These are phyloP conservation scores for Lactifluus subvellereus DNA, from an alignment of 768 basidiomycete genomes.

Conservation along the genomic window DNA sequence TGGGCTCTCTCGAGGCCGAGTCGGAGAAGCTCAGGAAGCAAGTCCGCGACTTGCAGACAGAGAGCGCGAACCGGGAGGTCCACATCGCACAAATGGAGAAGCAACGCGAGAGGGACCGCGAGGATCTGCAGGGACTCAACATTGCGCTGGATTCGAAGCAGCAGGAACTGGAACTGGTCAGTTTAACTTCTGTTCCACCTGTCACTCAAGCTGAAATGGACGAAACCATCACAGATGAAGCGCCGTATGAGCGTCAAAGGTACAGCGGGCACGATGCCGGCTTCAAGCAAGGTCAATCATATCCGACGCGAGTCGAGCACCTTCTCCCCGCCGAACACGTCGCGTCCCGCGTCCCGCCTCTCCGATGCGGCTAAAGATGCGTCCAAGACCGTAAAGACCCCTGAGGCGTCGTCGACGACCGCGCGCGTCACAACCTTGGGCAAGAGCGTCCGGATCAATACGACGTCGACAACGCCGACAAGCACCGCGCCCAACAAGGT, in stretches of 20 bases:
- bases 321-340: constrained; percentile 11
- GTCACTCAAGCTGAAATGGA: neutral
- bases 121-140: constrained; percentile 79
- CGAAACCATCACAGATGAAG: constrained; percentile 14
- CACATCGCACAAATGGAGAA: constrained; percentile 69
- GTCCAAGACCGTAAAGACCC: constrained; percentile 15
- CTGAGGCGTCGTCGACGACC: constrained; percentile 1
- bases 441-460: constrained; percentile 24
- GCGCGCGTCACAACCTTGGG: constrained; percentile 20
- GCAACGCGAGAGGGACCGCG: constrained; percentile 58
- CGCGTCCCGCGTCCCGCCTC: constrained; percentile 23
- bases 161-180: constrained; percentile 85
- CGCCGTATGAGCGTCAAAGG: constrained; percentile 22
- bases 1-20: constrained; percentile 49
- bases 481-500: neutral
- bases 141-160: constrained; percentile 93
- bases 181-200: constrained; percentile 26
- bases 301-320: constrained; percentile 23
- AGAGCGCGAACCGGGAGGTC: constrained; percentile 81
- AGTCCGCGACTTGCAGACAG: constrained; percentile 66
- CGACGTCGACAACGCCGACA: constrained; percentile 12
- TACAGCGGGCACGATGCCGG: constrained; percentile 17
- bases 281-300: constrained; percentile 12
- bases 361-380: constrained; percentile 21
- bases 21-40: constrained; percentile 54